Base-by-base conservation (phyloP, 257 asterid species). In the Petunia axillaris region DNA sequence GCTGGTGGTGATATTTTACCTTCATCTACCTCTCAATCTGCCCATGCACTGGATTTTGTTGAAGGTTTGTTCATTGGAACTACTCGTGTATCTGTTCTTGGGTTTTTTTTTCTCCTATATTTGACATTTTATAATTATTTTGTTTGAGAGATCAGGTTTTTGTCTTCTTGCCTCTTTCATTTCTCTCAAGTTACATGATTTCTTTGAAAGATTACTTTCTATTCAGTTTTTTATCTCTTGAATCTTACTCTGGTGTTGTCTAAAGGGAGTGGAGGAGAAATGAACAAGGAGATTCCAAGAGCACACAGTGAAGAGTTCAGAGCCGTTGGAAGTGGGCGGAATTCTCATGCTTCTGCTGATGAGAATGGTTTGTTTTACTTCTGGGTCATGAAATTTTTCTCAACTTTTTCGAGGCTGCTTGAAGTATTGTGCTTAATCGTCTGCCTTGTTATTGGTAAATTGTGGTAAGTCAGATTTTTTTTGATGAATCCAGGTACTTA, bases 1-100 rank as follows among this genome's bases (percentile, higher is more conserved):
- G 88, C 92, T 64, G 90, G 91, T 88, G 93, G 87, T 60, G 96
- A 88, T 43, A 88, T 95, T 15, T 86, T 89, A 77, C 86, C 95
- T 77, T 90, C 91, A 16, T 84, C 92, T 38, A 82, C 92, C 77
- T 90, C 92, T 73, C 95, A 90, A 81, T 75, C 94, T 64, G 79
- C 91, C 67, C 89, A 88, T 83, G 85, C 81, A 36, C 82, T 54
- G 65, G 93, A 92, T 83, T 80, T 87, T 82, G 82, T 86, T 35
- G 98, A 92, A 91, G 98, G 97, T 90, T 66, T 81, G 53, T 82
- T 81, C 16, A 50, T 43, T 53, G 14, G 73, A 37, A n/a, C 8
- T 38, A 4, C 36, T 64, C 62, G 25, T 25, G 25, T 25, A 25
- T 25, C 25, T 25, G 25, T 25, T 25, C 25, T 25, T 25, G 25